These are phyloP conservation scores for Trichaptum fuscoviolaceum DNA, from an alignment of 768 basidiomycete species.

Conservation along the genomic window DNA sequence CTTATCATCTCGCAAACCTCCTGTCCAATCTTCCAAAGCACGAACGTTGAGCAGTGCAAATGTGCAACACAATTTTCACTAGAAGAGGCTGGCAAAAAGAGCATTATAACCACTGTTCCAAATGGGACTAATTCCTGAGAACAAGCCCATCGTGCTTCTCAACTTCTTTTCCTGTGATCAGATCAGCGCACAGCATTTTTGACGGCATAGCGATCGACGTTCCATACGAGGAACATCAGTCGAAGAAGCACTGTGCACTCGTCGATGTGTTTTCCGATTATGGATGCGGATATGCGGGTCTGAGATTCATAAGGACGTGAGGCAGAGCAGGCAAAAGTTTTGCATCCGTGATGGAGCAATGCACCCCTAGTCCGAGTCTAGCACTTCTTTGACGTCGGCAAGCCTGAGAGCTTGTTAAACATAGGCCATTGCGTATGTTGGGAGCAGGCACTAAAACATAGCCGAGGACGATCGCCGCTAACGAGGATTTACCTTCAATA, in stretches of 20 bases:
- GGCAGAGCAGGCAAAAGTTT: too few relatives aligned
- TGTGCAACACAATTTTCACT: too few relatives aligned
- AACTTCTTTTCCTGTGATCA: slow-evolving; percentile 1
- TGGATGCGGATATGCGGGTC: too few relatives aligned
- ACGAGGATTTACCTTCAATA: neutral
- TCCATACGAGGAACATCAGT: neutral
- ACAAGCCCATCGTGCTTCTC: neutral
- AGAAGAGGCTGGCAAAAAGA: neutral
- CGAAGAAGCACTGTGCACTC: neutral
- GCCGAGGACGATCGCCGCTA: neutral
- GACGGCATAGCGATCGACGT: neutral
- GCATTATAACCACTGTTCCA: neutral
- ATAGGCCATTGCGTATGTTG: neutral
- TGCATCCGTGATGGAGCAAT: too few relatives aligned
- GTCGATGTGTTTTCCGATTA: neutral
- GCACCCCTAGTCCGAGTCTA: too few relatives aligned
- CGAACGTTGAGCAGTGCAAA: too few relatives aligned
- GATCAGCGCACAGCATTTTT: neutral
- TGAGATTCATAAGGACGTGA: too few relatives aligned
- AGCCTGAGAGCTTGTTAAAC: too few relatives aligned
- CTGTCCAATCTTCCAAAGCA: too few relatives aligned
- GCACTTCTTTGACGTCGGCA: too few relatives aligned
- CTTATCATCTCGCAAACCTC: too few relatives aligned
- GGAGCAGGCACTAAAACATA: neutral
- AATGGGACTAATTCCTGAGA: neutral